These are phyloP conservation scores for Agastache rugosa DNA, from an alignment of 257 asterid species.

Conservation along the genomic window DNA sequence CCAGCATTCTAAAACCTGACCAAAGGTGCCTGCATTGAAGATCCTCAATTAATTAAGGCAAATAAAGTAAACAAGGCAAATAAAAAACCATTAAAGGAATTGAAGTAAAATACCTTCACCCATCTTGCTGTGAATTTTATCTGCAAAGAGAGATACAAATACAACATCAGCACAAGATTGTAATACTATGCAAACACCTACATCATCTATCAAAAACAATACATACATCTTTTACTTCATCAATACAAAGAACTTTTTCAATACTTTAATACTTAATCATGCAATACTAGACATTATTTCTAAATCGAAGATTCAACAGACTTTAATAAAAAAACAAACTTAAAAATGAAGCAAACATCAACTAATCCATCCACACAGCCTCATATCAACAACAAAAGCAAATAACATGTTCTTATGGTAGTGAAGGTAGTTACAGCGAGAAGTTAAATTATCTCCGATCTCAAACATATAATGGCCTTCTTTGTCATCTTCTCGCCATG, in stretches of 20 bases:
- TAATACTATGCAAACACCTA: neutral
- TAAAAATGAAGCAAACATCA: neutral
- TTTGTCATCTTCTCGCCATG: constrained; percentile 90
- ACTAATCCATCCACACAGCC: neutral
- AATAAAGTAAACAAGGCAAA: neutral
- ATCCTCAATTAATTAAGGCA: neutral
- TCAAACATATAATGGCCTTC: constrained; percentile 97
- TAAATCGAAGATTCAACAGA: neutral
- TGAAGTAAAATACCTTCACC: constrained; percentile 67
- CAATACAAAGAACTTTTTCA: neutral
- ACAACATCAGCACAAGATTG: neutral
- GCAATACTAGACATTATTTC: neutral
- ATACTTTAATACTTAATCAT: neutral
- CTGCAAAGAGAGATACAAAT: constrained; percentile 48
- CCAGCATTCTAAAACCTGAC: constrained; percentile 97
- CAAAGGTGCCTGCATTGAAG: constrained; percentile 71
- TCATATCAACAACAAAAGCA: constrained; percentile 6
- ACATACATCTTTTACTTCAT: neutral
- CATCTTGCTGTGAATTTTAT: constrained; percentile 89
- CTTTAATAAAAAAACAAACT: neutral
- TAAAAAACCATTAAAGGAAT: neutral
- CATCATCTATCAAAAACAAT: neutral
- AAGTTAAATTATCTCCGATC: constrained; percentile 95
- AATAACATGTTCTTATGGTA: constrained; percentile 44
- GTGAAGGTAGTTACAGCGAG: constrained; percentile 90